Evolutionary conservation across 2,329 filamentous ascomycete genomes (phyloP), one percentile per base, ranked within the genome.

Genomic region (Sarocladium brachiariae): DNA sequence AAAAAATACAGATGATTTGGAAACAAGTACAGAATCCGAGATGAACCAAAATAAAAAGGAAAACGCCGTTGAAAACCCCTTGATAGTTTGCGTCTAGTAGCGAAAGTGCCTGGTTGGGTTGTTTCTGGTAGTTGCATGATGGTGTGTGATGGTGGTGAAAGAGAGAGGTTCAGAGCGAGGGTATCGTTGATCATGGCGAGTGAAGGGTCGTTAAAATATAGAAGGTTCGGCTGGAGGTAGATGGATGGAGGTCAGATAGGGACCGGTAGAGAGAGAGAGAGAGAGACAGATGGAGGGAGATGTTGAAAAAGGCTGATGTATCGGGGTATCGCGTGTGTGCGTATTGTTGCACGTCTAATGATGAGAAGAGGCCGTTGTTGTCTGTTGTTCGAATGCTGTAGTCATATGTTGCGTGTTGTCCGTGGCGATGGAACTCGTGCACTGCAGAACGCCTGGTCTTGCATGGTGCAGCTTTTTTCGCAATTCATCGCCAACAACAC

Each of bases 181-280:
- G 43, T 47, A 47, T 47, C 43, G 43, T 47, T 39, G 7, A 10
- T 47, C 43, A 25, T 47, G 39, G 43, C 43, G 43, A 47, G 27
- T 47, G 43, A 33, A n/a, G n/a, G 24, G n/a, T 30, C 43, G 25
- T 31, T 30, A 13, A 30, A 25, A 47, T n/a, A n/a, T n/a, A n/a
- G n/a, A n/a, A n/a, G n/a, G n/a, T n/a, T n/a, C n/a, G n/a, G n/a
- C n/a, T n/a, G 27, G 21, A 21, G 7, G 13, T 19, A 35, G 33
- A 18, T 35, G 33, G 8, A 14, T 7, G 33, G 5, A 6, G 33
- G n/a, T 35, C 8, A 7, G 11, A 18, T 6, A n/a, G 7, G 33
- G 8, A 35, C 5, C 13, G 18, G 16, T 39, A 39, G 13, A 21
- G 35, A 7, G 18, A 7, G 16, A 21, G 18, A 19, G 18, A 21